phyloP scores from a whole-genome alignment of 805 yeast species.

The Priceomyces castillae region DNA sequence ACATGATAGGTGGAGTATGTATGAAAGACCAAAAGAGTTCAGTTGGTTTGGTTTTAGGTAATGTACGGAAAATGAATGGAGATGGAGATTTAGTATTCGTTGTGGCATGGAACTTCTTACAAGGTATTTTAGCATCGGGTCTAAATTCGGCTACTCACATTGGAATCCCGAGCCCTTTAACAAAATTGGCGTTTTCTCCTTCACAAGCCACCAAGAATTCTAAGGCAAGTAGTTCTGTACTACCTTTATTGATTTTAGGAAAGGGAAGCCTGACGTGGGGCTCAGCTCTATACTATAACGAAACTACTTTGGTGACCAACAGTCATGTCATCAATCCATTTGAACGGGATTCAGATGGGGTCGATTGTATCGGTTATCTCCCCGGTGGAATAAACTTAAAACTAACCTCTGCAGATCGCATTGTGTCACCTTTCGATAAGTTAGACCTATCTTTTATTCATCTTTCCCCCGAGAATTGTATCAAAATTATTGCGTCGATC shows the following conservation, averaged over 20 bases:
- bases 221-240: slow-evolving; percentile 8
- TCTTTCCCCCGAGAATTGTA: slow-evolving; percentile 12
- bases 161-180: not conserved
- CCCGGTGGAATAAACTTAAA: slow-evolving; percentile 1
- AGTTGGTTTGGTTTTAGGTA: slow-evolving; percentile 41
- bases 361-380: slow-evolving; percentile 7
- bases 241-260: slow-evolving; percentile 17
- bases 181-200: not conserved
- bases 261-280: slow-evolving; percentile 37
- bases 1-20: slow-evolving; percentile 43
- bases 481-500: not conserved
- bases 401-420: slow-evolving; percentile 14
- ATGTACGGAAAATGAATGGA: slow-evolving; percentile 37
- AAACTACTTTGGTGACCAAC: slow-evolving; percentile 37
- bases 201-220: not conserved
- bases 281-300: slow-evolving; percentile 35
- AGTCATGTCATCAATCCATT: slow-evolving; percentile 36
- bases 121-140: slow-evolving; percentile 1
- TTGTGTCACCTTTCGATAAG: slow-evolving; percentile 28
- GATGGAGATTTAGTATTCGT: slow-evolving; percentile 43
- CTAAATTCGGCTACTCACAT: not conserved
- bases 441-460: slow-evolving; percentile 40
- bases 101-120: slow-evolving; percentile 25
- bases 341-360: slow-evolving; percentile 1
- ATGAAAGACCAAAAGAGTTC: slow-evolving; percentile 8